phyloP scores from a whole-genome alignment of 192 early-diverging fungal genomes.

The Jimgerdemannia flammicorona region DNA sequence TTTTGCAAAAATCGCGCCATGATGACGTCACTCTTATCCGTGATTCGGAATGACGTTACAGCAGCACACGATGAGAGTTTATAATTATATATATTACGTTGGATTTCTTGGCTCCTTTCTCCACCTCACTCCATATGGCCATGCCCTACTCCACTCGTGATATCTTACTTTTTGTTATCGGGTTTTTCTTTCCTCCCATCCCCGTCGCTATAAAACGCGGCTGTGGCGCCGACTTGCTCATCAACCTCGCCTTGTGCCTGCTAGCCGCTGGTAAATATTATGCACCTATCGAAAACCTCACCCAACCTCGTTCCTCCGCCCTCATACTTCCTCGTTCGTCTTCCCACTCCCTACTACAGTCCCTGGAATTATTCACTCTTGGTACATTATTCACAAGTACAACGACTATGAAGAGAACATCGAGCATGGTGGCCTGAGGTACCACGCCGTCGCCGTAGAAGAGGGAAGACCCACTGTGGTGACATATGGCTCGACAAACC shows the following conservation, averaged over 20 bases:
- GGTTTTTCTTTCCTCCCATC: slow-evolving; percentile 44
- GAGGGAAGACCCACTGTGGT: slow-evolving; percentile 11
- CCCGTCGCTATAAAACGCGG: slow-evolving; percentile 64
- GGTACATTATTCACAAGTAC: slow-evolving; percentile 52
- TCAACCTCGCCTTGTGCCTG: slow-evolving; percentile 58
- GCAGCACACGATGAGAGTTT: too few species aligned
- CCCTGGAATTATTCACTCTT: slow-evolving; percentile 64
- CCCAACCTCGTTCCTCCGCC: not conserved
- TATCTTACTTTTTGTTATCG: slow-evolving; percentile 45
- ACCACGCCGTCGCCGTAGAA: slow-evolving; percentile 19
- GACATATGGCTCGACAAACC: slow-evolving; percentile 21
- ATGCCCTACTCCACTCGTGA: slow-evolving; percentile 32
- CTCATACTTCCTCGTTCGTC: not conserved
- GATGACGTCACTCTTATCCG: too few species aligned
- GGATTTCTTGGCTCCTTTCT: too few species aligned
- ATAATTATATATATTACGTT: too few species aligned
- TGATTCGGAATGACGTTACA: too few species aligned
- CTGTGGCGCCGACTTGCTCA: slow-evolving; percentile 48
- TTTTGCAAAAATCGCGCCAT: too few species aligned
- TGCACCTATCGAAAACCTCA: not conserved
- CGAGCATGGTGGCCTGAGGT: slow-evolving; percentile 22
- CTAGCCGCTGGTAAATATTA: slow-evolving; percentile 38
- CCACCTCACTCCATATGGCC: too few species aligned
- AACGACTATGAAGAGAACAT: slow-evolving; percentile 28
- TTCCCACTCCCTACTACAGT: slow-evolving; percentile 18